These are phyloP conservation scores for Boletus rubropictus DNA, from an alignment of 768 basidiomycete genomes.

Conservation along the genomic window DNA sequence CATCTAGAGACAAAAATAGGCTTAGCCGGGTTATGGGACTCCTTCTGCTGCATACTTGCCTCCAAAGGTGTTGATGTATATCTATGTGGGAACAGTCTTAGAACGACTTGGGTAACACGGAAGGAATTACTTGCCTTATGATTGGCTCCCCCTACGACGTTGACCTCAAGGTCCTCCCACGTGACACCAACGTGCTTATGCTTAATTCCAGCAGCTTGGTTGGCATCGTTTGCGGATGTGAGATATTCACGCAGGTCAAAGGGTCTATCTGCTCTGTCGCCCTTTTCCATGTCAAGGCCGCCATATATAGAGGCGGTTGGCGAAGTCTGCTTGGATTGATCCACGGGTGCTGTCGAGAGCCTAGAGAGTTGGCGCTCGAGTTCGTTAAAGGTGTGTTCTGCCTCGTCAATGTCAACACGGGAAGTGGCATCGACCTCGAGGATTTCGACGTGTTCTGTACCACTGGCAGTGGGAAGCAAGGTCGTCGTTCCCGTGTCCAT, in stretches of 20 bases:
- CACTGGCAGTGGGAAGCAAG: neutral
- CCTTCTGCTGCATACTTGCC: slow-evolving; percentile 34
- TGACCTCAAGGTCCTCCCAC: slow-evolving; percentile 65
- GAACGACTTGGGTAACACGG: neutral
- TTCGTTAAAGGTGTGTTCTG: slow-evolving; percentile 51
- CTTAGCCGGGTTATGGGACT: neutral
- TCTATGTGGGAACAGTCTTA: slow-evolving; percentile 21
- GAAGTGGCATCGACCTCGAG: slow-evolving; percentile 19
- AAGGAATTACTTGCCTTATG: slow-evolving; percentile 42
- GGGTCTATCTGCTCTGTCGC: slow-evolving; percentile 27
- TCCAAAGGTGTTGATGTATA: slow-evolving; percentile 56
- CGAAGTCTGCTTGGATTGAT: slow-evolving; percentile 17
- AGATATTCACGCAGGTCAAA: slow-evolving; percentile 71
- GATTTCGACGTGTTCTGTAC: slow-evolving; percentile 16
- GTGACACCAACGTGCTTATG: slow-evolving; percentile 73
- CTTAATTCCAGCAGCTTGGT: slow-evolving; percentile 58
- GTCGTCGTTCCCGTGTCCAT: slow-evolving; percentile 7
- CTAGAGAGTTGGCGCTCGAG: slow-evolving; percentile 39
- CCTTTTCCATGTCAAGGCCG: slow-evolving; percentile 38
- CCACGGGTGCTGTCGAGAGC: neutral
- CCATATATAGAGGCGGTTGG: slow-evolving; percentile 23
- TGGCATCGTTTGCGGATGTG: slow-evolving; percentile 58
- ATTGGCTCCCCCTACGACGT: slow-evolving; percentile 49
- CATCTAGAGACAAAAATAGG: slow-evolving; percentile 33
- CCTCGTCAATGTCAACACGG: slow-evolving; percentile 46